Base-by-base conservation (phyloP, 345 rosid genomes). In the Sisymbrium altissimum region DNA sequence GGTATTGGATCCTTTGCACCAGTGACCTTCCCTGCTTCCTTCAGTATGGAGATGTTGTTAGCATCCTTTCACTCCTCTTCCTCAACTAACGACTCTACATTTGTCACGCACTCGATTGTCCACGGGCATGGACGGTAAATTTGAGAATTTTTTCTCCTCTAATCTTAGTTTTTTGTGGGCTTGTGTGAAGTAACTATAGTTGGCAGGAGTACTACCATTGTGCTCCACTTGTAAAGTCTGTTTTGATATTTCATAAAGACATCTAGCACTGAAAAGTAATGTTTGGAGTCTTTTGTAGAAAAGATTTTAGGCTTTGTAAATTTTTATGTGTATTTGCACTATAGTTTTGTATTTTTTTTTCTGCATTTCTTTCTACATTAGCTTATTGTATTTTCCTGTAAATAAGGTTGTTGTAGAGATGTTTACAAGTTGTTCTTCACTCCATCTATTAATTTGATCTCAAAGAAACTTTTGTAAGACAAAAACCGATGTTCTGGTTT, bases 61-160 rank as follows among this genome's bases (percentile, higher is more conserved):
- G 53, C 43, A 7, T 71, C 77, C 0, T 49, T 58, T 48, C 46
- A 74, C 62, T 29, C 73, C 66, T 66, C 67, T 74, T 67, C 61
- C 27, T 50, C 78, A 5, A 50, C 60, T 35, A 66, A 49, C 0
- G 73, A 67, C 54, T 48, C 62, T 30, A 39, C 68, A 1, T 74
- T 74, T 67, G 62, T 74, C 40, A 74, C 68, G 39, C 78, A 67
- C 68, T 58, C 78, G 1, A 48, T 74, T 59, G 61, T 74, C 9
- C 43, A 74, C 50, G 78, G 78, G 6, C 67, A 74, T 0, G 78
- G 79, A 50, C 68, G 73, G 38, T 75, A 50, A 68, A 46, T 14
- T 23, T 32, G 29, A 35, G 13, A 65, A 56, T 0, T 46, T 50
- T 4, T 10, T 11, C 35, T 62, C 53, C 43, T 50, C n/a, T n/a